These are phyloP conservation scores for Paramecium octaurelia DNA, from an alignment of 73 alveolate species.

Conservation along the genomic window DNA sequence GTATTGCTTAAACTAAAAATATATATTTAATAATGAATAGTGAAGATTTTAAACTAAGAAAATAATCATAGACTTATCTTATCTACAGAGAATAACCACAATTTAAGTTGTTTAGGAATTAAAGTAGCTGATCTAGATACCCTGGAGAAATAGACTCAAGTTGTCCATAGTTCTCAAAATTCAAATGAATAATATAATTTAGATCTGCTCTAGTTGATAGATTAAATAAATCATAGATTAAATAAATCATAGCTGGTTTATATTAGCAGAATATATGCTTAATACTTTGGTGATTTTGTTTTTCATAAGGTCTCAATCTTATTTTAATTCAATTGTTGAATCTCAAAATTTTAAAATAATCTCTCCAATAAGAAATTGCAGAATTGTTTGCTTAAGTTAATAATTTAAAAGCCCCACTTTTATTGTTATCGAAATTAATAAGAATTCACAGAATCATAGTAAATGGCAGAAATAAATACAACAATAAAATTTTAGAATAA, in stretches of 20 bases:
- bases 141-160: background rate
- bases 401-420: background rate
- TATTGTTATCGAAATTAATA: background rate
- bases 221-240: background rate
- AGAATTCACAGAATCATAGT: background rate
- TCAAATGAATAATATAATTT: background rate
- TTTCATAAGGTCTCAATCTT: background rate
- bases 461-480: background rate
- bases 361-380: background rate
- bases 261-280: background rate
- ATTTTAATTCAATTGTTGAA: background rate
- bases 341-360: background rate
- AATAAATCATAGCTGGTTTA: background rate
- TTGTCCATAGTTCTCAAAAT: background rate
- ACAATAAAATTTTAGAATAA: background rate
- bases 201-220: background rate
- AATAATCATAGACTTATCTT: background rate
- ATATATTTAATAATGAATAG: background rate
- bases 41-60: background rate
- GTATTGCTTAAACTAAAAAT: background rate
- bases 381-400: background rate
- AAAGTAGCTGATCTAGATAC: background rate
- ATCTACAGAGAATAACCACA: slow-evolving; percentile 1
- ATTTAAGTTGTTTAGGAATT: background rate
- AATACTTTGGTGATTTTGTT: background rate